Evolutionary conservation across 805 yeast genomes (phyloP), one percentile per base, ranked within the genome.

Genomic region (Cyberlindnera xylosilytica): DNA sequence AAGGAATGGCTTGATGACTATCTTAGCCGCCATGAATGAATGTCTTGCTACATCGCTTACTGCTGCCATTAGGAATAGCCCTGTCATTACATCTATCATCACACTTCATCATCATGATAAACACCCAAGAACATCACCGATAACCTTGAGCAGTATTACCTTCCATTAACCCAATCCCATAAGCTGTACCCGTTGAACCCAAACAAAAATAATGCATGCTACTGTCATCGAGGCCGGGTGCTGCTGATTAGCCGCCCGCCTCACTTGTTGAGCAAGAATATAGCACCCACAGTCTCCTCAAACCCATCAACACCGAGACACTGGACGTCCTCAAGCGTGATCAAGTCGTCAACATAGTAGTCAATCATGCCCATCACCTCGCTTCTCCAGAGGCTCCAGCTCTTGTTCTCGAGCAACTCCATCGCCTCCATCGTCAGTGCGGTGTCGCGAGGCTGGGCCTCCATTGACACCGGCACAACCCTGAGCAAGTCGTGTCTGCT

Each of bases 1-100:
- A 47, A 49, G 23, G 31, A 39, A 18, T 56, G 58, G 57, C 28
- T 54, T 4, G 51, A 45, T 13, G 44, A 41, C 6, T 54, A 48
- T 23, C 17, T 51, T 20, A 30, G 18, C 2, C 20, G 30, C 11
- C 31, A 34, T 16, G 20, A 27, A 10, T 22, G 24, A 22, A 7
- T 10, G 24, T 10, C n/a, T n/a, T n/a, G n/a, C n/a, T n/a, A n/a
- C n/a, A n/a, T n/a, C n/a, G n/a, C n/a, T n/a, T 7, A 22, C 24
- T 10, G 24, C 24, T 22, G 10, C 24, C 7, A 8, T 7, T 8
- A 22, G 7, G 24, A 22, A 22, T 22, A 22, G 24, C 24, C 24
- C 24, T 22, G 10, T 22, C 10, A 8, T 7, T 22, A 22, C 10
- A 22, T 22, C 20, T 33, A 30, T 30, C 18, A 17, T 30, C 7